Base-by-base conservation (phyloP, 2,329 filamentous ascomycete genomes). In the Apiospora aurea region DNA sequence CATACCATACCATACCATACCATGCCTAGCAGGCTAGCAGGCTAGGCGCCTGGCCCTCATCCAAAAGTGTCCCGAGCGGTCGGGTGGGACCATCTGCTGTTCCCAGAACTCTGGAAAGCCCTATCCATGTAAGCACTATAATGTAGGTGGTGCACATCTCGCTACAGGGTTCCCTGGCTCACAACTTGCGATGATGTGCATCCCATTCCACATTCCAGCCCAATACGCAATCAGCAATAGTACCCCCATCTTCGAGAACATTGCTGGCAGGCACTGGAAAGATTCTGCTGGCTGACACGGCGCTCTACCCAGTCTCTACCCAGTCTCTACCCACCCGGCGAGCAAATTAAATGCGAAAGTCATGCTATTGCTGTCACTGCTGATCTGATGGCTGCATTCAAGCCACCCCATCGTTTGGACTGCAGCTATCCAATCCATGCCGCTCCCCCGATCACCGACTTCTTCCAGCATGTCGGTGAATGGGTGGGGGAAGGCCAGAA, bases 401-500 rank as follows among this genome's bases (percentile, higher is more conserved):
- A 34, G 34, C 34, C 29, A n/a, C 34, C 21, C 29, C 57, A 64
- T 64, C 53, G 18, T 61, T 14, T 38, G 5, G 5, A 64, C 34
- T 41, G 57, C 57, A 64, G 34, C 57, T 64, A 64, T 38, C 57
- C 57, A 64, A 34, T 61, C 26, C 53, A 34, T 61, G 53, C 53
- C 34, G 57, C 57, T n/a, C 29, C 57, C 57, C 29, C 57, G 57
- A 64, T 41, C 57, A 64, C 57, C 57, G 57, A 64, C 29, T 64
- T 41, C 57, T 64, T 41, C 57, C 57, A 64, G 57, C 57, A 64
- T 64, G 57, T 64, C 57, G 57, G 57, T 64, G 57, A 64, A 64
- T 64, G 57, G 57, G 57, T 41, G 34, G 57, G 29, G 57, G 57
- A 5, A 34, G 2, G 29, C 16, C 18, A 61, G 53, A 38, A 38